Percentiles rank a stretch among this genome's conserved stretches.
These are phyloP conservation scores for Pseudomassariella vexata DNA, from an alignment of 2,329 filamentous ascomycete species.

Conservation along the genomic window DNA sequence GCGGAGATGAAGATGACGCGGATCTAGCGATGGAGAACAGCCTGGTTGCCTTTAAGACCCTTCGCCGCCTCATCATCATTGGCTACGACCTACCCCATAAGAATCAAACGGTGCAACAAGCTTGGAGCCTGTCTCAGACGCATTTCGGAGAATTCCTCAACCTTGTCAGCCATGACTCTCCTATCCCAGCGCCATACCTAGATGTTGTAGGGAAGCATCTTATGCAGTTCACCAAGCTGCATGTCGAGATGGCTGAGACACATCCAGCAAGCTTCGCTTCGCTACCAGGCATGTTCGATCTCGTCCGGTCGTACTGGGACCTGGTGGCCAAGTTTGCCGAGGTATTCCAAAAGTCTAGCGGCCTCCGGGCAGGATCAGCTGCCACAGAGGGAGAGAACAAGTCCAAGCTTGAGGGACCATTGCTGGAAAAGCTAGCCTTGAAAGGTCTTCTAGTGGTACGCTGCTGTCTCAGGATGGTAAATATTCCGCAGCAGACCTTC, in stretches of 20 bases:
- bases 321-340: conserved; percentile 73
- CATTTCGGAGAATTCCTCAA: conserved; percentile 74
- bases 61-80: conserved; percentile 71
- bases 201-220: conserved; percentile 76
- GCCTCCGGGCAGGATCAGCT: conserved; percentile 39
- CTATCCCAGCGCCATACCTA: conserved; percentile 46
- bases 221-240: conserved; percentile 85
- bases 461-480: conserved; percentile 79
- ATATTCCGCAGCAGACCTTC: conserved; percentile 75
- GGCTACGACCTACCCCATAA: conserved; percentile 82
- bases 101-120: conserved; percentile 67
- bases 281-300: conserved; percentile 70
- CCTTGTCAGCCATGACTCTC: conserved; percentile 53
- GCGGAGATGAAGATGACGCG: conserved; percentile 52
- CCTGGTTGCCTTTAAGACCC: conserved; percentile 69
- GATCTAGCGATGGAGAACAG: conserved; percentile 69
- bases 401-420: conserved; percentile 50
- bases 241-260: conserved; percentile 74
- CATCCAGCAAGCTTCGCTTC: conserved; percentile 80
- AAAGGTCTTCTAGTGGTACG: conserved; percentile 79
- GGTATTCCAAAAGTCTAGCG: conserved; percentile 58
- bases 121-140: conserved; percentile 74
- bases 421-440: conserved; percentile 74
- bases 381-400: conserved; percentile 28
- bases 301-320: conserved; percentile 81